Percentiles rank a stretch among this genome's conserved stretches.
Conservation (phyloP, 1,284 basidiomycete genomes). For the Cutaneotrichosporon cutaneum region DNA sequence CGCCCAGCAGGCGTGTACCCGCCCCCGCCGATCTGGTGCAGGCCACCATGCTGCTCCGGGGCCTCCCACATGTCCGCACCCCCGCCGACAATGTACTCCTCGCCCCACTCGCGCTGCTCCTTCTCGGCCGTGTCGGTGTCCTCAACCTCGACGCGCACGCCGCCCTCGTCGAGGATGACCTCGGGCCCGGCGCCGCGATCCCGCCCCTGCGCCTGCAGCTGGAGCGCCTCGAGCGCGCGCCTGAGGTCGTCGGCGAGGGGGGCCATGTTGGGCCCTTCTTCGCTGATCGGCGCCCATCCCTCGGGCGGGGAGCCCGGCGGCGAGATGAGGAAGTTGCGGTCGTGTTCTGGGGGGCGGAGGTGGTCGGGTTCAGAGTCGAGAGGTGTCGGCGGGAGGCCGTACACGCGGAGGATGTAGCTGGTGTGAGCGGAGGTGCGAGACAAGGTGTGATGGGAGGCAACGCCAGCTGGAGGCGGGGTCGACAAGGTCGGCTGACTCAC, state of each 20-base stretch:
- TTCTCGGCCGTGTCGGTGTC: conserved; percentile 31
- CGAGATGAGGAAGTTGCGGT: conserved; percentile 95
- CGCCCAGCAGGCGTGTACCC: conserved; percentile 30
- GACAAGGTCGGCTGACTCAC: conserved; percentile 12
- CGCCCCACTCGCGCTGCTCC: conserved; percentile 22
- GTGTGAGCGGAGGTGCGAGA: conserved; percentile 18
- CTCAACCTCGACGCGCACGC: conserved; percentile 46
- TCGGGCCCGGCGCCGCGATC: conserved; percentile 32
- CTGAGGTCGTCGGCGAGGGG: conserved; percentile 90
- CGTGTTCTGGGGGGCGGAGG: conserved; percentile 72
- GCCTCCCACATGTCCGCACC: conserved; percentile 3
- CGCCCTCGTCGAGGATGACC: conserved; percentile 46
- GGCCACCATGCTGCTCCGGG: conserved; percentile 1
- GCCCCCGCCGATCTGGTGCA: conserved; percentile 5
- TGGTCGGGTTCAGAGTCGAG: conserved; percentile 52
- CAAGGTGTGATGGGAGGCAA: background rate
- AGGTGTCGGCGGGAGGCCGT: conserved; percentile 72
- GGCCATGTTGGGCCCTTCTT: conserved; percentile 84
- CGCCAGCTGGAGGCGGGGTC: background rate
- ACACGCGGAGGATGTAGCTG: conserved; percentile 67
- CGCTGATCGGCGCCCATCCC: conserved; percentile 89
- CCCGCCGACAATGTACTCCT: conserved; percentile 11
- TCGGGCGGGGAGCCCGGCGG: conserved; percentile 97
- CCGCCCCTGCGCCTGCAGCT: conserved; percentile 34
- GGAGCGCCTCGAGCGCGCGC: conserved; percentile 62